Base-by-base conservation (phyloP, 2,329 filamentous ascomycete genomes). In the Pseudogymnoascus sp. region DNA sequence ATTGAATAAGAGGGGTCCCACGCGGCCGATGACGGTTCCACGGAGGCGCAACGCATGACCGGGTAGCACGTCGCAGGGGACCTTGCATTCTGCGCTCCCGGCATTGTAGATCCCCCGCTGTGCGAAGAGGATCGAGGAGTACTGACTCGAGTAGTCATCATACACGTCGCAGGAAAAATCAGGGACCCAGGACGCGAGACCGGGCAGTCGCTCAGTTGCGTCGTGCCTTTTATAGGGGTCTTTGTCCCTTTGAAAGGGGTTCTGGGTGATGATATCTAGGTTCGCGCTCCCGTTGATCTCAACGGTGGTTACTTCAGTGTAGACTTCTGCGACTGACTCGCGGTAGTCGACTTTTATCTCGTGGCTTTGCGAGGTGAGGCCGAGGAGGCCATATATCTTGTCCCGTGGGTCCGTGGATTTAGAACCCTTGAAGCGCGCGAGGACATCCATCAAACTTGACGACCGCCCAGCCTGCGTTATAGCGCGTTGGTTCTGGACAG, bases 271-370 rank as follows among this genome's bases (percentile, higher is more conserved):
- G 35, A 65, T 64, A 42, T 69, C 67, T n/a, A 69, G 68, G 38
- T 64, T 64, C 3, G 17, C 38, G 26, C 23, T n/a, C 88, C 89
- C 7, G 70, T 76, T 1, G 83, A 82, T 38, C 78, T 93, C 11
- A 80, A 84, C 2, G 77, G 80, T 0, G 88, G 89, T 1, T 83
- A 86, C 73, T 92, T 42, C 63, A 60, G 21, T 65, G 21, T n/a
- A 62, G 17, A 62, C 61, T 5, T 62, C 38, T 19, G 9, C 37
- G 21, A 21, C 31, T 2, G 63, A n/a, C 59, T 65, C 64, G 5
- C 31, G 23, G 60, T 69, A 69, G 37, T 69, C 66, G 7, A 66
- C 67, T n/a, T 26, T 35, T 5, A 69, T 44, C n/a, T 29, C 31
- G 21, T 63, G 64, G 10, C 61, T 17, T 19, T 65, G 56, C 23